Conservation (phyloP, 2,329 filamentous ascomycete genomes). For the Diaporthe destruens region DNA sequence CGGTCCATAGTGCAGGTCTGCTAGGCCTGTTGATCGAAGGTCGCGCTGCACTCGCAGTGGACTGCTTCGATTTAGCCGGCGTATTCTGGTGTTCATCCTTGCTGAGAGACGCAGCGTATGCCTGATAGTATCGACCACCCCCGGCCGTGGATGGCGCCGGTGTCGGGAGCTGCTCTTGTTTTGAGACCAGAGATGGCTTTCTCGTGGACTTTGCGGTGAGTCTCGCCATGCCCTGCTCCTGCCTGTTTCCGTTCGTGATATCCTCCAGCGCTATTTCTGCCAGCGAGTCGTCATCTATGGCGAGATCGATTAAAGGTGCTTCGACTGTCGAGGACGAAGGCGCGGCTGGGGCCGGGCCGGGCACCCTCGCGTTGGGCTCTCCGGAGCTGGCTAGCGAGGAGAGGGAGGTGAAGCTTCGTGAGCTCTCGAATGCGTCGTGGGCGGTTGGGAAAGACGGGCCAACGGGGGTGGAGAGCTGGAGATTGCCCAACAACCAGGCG, state of each 20-base stretch:
- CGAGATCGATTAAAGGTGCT: slow-evolving; percentile 45
- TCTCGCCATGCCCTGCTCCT: slow-evolving; percentile 58
- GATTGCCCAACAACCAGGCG: slow-evolving; percentile 67
- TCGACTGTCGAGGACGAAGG: slow-evolving; percentile 30
- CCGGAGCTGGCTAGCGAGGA: slow-evolving; percentile 39
- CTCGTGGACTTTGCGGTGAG: slow-evolving; percentile 59
- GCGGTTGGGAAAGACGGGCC: slow-evolving; percentile 54
- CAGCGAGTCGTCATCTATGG: slow-evolving; percentile 39
- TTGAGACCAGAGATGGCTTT: slow-evolving; percentile 59
- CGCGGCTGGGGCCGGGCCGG: slow-evolving; percentile 18
- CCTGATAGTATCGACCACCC: slow-evolving; percentile 50
- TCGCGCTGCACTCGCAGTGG: slow-evolving; percentile 42
- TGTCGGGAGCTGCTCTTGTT: slow-evolving; percentile 57
- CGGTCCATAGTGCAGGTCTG: slow-evolving; percentile 40
- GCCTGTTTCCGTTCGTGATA: slow-evolving; percentile 44
- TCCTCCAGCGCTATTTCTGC: slow-evolving; percentile 14
- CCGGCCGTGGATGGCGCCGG: slow-evolving; percentile 53
- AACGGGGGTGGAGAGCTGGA: slow-evolving; percentile 54
- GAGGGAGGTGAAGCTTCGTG: slow-evolving; percentile 45
- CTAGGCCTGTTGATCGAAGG: slow-evolving; percentile 29
- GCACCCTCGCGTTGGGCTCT: neutral
- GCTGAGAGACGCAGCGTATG: slow-evolving; percentile 53
- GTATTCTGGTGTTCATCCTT: slow-evolving; percentile 41
- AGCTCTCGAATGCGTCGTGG: slow-evolving; percentile 46
- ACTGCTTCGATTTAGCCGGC: slow-evolving; percentile 37